These are phyloP conservation scores for Catunica adiposa DNA, from an alignment of 2,329 filamentous ascomycete species.

Conservation along the genomic window DNA sequence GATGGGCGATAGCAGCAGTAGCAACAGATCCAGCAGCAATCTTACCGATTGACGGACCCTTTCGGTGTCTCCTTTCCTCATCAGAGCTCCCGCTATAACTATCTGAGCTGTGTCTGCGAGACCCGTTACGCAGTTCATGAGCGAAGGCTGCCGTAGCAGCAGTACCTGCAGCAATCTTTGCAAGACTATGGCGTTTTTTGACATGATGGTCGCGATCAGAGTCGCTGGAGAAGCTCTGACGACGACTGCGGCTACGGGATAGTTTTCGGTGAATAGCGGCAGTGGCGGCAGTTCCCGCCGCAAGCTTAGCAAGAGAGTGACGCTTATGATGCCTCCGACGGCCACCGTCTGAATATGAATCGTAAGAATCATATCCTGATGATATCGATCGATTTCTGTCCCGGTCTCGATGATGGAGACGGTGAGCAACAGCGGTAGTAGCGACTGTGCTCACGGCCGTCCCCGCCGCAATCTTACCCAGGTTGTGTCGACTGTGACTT, in stretches of 20 bases:
- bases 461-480: slow-evolving; percentile 39
- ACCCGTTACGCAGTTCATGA: slow-evolving; percentile 25
- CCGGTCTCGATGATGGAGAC: slow-evolving; percentile 32
- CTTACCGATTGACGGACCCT: slow-evolving; percentile 32
- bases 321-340: slow-evolving; percentile 22
- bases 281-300: slow-evolving; percentile 29
- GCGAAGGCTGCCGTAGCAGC: slow-evolving; percentile 27
- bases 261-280: slow-evolving; percentile 27
- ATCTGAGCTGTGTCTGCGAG: not conserved
- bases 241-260: slow-evolving; percentile 29
- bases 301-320: slow-evolving; percentile 38
- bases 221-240: slow-evolving; percentile 16
- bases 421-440: slow-evolving; percentile 40
- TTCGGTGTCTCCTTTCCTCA: not conserved
- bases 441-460: slow-evolving; percentile 39
- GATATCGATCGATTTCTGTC: slow-evolving; percentile 18
- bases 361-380: not conserved
- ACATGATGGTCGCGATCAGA: not conserved
- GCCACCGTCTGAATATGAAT: slow-evolving; percentile 16
- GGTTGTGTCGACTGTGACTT: slow-evolving; percentile 36
- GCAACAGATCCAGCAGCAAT: slow-evolving; percentile 41
- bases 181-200: slow-evolving; percentile 19
- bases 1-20: slow-evolving; percentile 40
- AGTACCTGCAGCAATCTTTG: slow-evolving; percentile 38
- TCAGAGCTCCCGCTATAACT: slow-evolving; percentile 1